phyloP scores from a whole-genome alignment of 1,284 basidiomycete species.

The Boletus smithii region DNA sequence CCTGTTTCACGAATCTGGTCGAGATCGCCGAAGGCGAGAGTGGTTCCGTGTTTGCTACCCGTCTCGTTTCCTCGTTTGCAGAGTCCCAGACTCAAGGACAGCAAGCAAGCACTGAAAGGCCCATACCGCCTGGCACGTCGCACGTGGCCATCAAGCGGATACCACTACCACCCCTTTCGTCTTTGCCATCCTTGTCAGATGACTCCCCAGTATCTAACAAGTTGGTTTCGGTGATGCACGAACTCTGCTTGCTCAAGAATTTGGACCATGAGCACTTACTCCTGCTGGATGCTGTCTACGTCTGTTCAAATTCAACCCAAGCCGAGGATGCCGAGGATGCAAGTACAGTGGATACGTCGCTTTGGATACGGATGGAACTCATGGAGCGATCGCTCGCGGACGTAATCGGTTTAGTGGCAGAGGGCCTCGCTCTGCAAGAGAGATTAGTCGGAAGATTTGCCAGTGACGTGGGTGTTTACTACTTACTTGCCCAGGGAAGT shows the following conservation, averaged over 20 bases:
- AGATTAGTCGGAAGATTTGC: slow-evolving; percentile 65
- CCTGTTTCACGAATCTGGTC: slow-evolving; percentile 58
- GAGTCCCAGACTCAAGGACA: slow-evolving; percentile 19
- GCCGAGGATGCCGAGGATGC: slow-evolving; percentile 40
- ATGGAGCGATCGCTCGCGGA: slow-evolving; percentile 83
- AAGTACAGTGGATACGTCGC: slow-evolving; percentile 33
- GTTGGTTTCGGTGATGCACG: slow-evolving; percentile 55
- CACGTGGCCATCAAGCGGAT: slow-evolving; percentile 73
- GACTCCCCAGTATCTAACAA: slow-evolving; percentile 49
- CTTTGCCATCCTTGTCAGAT: slow-evolving; percentile 13
- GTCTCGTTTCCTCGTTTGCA: slow-evolving; percentile 41
- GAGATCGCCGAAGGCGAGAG: slow-evolving; percentile 80
- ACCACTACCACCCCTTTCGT: slow-evolving; percentile 46
- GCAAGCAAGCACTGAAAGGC: slow-evolving; percentile 22
- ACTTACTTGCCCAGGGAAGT: slow-evolving; percentile 1
- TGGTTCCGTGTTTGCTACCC: slow-evolving; percentile 67
- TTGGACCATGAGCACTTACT: slow-evolving; percentile 60
- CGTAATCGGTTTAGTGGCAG: slow-evolving; percentile 57
- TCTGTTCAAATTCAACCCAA: slow-evolving; percentile 43
- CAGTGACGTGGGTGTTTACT: slow-evolving; percentile 56
- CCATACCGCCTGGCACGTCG: slow-evolving; percentile 29
- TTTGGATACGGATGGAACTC: slow-evolving; percentile 83
- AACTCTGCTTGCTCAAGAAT: slow-evolving; percentile 55
- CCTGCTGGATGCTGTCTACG: slow-evolving; percentile 64
- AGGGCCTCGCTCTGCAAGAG: slow-evolving; percentile 62